Conservation (phyloP, 139 green algal species). For the Diplosphaera chodatii region DNA sequence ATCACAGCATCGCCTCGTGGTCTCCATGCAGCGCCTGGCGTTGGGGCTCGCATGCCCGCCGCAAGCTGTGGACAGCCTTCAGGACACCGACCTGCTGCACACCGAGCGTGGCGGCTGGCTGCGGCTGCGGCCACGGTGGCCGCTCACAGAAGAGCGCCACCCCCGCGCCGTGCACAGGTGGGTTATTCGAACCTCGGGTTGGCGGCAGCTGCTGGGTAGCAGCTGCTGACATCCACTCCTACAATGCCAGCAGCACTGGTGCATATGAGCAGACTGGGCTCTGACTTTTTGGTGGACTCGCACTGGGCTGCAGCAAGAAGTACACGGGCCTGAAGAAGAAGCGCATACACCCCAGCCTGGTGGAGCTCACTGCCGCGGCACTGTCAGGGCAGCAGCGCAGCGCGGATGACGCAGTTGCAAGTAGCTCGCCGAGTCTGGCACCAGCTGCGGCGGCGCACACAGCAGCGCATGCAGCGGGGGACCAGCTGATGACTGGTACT, state of each 20-base stretch:
- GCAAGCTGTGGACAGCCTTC: not conserved
- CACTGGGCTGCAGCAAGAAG: slow-evolving; percentile 25
- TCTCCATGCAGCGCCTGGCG: slow-evolving; percentile 17
- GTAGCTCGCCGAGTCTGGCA: too few species aligned
- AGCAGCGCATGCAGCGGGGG: too few species aligned
- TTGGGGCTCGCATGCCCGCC: slow-evolving; percentile 36
- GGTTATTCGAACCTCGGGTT: too few species aligned
- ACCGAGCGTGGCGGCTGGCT: slow-evolving; percentile 41
- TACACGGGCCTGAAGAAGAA: slow-evolving; percentile 35
- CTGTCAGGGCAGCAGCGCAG: not conserved
- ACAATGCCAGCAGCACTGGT: too few species aligned
- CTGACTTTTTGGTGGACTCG: too few species aligned
- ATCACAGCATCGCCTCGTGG: too few species aligned
- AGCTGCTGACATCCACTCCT: too few species aligned
- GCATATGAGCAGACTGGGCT: too few species aligned
- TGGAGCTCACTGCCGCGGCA: slow-evolving; percentile 19
- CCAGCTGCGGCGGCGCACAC: too few species aligned
- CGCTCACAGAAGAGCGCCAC: slow-evolving; percentile 49
- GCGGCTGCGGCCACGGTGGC: slow-evolving; percentile 83
- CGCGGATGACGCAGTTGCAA: too few species aligned
- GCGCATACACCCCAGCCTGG: slow-evolving; percentile 33
- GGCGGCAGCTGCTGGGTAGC: too few species aligned
- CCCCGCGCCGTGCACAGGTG: not conserved
- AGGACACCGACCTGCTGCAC: slow-evolving; percentile 17
- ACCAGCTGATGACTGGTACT: too few species aligned